Evolutionary conservation across 345 rosid genomes (phyloP).

Genomic region (Diplotaxis tenuifolia): DNA sequence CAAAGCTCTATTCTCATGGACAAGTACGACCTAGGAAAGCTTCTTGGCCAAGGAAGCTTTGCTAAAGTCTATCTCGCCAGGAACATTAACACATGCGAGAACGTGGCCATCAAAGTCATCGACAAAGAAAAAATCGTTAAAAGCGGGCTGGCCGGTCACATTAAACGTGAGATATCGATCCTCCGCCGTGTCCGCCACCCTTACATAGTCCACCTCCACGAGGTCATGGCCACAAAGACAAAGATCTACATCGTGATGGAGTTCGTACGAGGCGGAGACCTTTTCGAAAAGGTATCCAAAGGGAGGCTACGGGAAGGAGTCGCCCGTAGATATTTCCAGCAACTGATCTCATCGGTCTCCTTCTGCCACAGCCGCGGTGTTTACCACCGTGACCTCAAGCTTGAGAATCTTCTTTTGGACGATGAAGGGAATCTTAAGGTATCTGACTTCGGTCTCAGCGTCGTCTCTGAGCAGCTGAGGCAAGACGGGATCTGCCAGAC

Average conservation of each 20-base stretch:
- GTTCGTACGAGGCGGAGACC: conserved; percentile 82
- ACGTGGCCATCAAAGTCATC: conserved; percentile 86
- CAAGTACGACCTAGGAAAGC: conserved; percentile 81
- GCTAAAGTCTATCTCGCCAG: conserved; percentile 87
- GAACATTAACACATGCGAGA: conserved; percentile 51
- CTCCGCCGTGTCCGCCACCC: conserved; percentile 73
- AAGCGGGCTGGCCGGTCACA: conserved; percentile 47
- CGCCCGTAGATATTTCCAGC: conserved; percentile 69
- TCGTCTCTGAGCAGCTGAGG: conserved; percentile 64
- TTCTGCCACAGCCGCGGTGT: conserved; percentile 88
- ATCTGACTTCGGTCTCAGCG: conserved; percentile 84
- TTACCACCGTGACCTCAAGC: conserved; percentile 90
- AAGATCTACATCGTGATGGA: conserved; percentile 92
- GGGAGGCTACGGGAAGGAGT: conserved; percentile 73
- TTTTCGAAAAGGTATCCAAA: conserved; percentile 63
- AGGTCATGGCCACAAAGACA: conserved; percentile 79
- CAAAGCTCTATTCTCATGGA: conserved; percentile 50
- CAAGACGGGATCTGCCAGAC: conserved; percentile 73
- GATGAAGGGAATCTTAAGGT: conserved; percentile 68
- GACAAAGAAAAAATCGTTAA: conserved; percentile 65
- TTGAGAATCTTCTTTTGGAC: conserved; percentile 78
- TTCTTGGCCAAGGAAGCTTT: conserved; percentile 92
- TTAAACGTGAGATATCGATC: conserved; percentile 92
- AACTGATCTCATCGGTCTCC: conserved; percentile 75
- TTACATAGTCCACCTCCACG: conserved; percentile 62